Percentiles rank a stretch among this genome's conserved stretches.
Conservation (phyloP, 179 eudicot species). For the Drosera spatulata region DNA sequence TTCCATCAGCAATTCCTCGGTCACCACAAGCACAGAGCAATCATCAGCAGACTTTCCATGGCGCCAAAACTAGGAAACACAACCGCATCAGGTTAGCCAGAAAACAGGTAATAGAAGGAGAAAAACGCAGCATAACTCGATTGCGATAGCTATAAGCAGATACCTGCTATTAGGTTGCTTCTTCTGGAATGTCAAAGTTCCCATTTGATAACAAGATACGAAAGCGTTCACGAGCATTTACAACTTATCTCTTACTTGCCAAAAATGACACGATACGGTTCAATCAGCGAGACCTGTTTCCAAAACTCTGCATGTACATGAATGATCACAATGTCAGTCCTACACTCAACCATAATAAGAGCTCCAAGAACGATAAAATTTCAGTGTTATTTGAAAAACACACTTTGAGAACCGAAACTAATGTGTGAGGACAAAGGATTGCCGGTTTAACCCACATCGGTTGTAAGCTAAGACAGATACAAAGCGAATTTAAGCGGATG, state of each 20-base stretch:
- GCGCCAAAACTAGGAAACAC: constrained; percentile 62
- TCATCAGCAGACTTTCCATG: constrained; percentile 86
- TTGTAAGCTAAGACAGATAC: no score
- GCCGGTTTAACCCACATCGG: no score
- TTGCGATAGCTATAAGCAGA: not conserved
- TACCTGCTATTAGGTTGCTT: constrained; percentile 77
- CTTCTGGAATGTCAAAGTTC: constrained; percentile 81
- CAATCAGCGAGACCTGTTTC: constrained; percentile 82
- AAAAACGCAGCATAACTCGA: not conserved
- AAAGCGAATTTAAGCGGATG: no score
- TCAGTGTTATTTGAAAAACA: no score
- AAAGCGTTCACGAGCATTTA: constrained; percentile 90
- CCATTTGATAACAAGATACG: constrained; percentile 73
- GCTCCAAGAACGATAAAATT: no score
- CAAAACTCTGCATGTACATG: constrained; percentile 87
- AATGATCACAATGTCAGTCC: not conserved
- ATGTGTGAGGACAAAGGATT: no score
- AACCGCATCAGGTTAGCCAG: constrained; percentile 8
- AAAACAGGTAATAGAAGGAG: not conserved
- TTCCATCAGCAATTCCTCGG: constrained; percentile 79
- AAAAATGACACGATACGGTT: constrained; percentile 88
- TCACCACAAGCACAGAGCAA: constrained; percentile 93
- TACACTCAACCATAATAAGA: not conserved
- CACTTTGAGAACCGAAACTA: no score
- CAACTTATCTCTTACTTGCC: constrained; percentile 87